Base-by-base conservation (phyloP, 1,139 yeast genomes). In the Yamadazyma kanchanaburiensis region DNA sequence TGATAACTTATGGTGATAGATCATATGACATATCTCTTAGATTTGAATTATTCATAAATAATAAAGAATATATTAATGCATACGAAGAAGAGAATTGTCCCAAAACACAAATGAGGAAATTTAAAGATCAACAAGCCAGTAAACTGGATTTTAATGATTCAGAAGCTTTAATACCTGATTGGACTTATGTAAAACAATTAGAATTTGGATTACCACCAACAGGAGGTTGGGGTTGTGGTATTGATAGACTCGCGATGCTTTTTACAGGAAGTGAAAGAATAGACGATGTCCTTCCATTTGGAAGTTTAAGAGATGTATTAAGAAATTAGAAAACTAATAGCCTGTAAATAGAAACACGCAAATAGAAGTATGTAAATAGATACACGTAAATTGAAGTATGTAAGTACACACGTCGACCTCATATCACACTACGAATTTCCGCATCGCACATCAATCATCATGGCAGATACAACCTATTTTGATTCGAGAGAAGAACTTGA, bases 51-150 rank as follows among this genome's bases (percentile, higher is more conserved):
- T 88, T 86, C 48, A 80, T 91, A 34, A 60, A 71, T 27, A 89
- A 94, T 0, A 72, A 74, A 42, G 99, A 94, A 54, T 82, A 81
- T 43, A 84, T 82, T 22, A 94, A 94, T 54, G 95, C 98, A 0
- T 94, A 94, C 51, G 98, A 91, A 47, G 99, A 94, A 56, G 97
- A 91, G 51, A 94, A 94, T 53, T 77, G 82, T 25, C 98, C 98
- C 0, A 67, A 65, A 31, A 65, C 62, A 24, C 98, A 91, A 51
- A 50, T 58, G 3, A 36, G 36, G 3, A 87, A 87, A 46, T 84
- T 88, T 49, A 40, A 57, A 32, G 43, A 51, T 4, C 96, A 88
- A 46, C 74, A 72, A 32, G 35, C 37, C 4, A 60, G 70, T 22
- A 73, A 74, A 32, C 56, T 55, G 3, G 64, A 69, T 11, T 69